Evolutionary conservation across 1,284 basidiomycete species (phyloP), one percentile per base, ranked within the genome.

Genomic region (Austropuccinia psidii): DNA sequence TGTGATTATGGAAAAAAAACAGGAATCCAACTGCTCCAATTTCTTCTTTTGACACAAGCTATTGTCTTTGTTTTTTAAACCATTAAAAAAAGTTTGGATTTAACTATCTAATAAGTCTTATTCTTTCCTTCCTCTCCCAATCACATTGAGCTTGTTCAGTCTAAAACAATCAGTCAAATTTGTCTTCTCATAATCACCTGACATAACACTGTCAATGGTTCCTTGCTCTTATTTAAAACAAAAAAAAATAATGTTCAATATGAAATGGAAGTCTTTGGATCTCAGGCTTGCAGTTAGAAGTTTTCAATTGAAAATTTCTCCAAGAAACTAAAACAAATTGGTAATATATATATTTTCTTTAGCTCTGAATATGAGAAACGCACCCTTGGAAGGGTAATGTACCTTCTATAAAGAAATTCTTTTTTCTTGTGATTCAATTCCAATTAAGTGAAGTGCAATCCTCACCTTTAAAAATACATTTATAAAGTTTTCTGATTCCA

Each of bases 401-500:
- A 54, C 4, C 64, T 15, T 11, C 49, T 35, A 24, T 47, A 35
- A 11, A 50, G 33, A 17, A 50, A 66, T 52, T 39, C 49, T 19
- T 7, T 0, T 0, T 35, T 19, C 21, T 66, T 47, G 27, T 66
- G 17, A n/a, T 35, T 35, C 8, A 49, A 15, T 29, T 35, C 49
- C 2, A 66, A 1, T 47, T 5, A n/a, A 84, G 49, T 6, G 81
- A 79, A 0, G 79, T 79, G 0, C 79, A 76, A 76, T 85, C 84
- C 27, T 76, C 69, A 0, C 85, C 85, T 75, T 85, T 85, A 75
- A 83, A 79, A 43, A 84, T 79, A 75, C 85, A 85, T 74, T 85
- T 85, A 78, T 82, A 81, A 3, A 83, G 64, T 0, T 81, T 78
- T 0, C 69, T 70, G 27, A 84, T 73, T 0, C 78, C 79, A 4